phyloP scores from a whole-genome alignment of 176 grass and related monocot genomes.

The Tillandsia leiboldiana region DNA sequence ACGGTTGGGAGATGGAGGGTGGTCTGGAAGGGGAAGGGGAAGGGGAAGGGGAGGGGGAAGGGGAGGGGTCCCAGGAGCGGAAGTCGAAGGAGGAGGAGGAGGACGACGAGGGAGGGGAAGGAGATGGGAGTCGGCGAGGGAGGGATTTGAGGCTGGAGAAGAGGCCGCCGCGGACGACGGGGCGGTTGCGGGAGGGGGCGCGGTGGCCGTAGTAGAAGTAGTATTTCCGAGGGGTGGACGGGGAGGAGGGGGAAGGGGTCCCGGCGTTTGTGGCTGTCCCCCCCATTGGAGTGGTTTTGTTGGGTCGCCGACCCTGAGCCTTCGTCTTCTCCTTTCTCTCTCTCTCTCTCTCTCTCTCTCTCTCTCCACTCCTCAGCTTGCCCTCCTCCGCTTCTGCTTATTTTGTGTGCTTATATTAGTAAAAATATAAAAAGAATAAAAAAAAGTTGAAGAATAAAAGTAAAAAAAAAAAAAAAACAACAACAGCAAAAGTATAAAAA shows the following conservation, averaged over 20 bases:
- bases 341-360: too few species aligned
- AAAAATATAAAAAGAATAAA: too few species aligned
- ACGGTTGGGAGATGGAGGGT: background rate
- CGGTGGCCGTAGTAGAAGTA: constrained; percentile 73
- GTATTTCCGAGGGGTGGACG: constrained; percentile 7
- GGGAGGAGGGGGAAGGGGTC: background rate
- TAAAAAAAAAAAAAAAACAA: too few species aligned
- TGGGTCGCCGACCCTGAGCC: too few species aligned
- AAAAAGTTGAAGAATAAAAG: too few species aligned
- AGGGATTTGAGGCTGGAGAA: constrained; percentile 29
- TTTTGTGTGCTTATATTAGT: too few species aligned
- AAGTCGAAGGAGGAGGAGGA: constrained; percentile 16
- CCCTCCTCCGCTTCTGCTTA: too few species aligned
- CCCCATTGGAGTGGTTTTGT: background rate
- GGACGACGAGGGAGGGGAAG: background rate
- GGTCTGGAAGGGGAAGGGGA: background rate
- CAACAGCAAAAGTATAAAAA: too few species aligned
- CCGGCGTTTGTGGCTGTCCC: background rate
- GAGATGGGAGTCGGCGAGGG: background rate
- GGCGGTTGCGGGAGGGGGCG: constrained; percentile 44
- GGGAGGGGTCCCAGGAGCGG: constrained; percentile 36
- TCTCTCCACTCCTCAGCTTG: too few species aligned
- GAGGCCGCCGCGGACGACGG: constrained; percentile 37
- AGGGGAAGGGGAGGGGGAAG: constrained; percentile 14
- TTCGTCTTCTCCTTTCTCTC: too few species aligned